Evolutionary conservation across 176 grass and related monocot genomes (phyloP).

Genomic region (Triticum monococcum): DNA sequence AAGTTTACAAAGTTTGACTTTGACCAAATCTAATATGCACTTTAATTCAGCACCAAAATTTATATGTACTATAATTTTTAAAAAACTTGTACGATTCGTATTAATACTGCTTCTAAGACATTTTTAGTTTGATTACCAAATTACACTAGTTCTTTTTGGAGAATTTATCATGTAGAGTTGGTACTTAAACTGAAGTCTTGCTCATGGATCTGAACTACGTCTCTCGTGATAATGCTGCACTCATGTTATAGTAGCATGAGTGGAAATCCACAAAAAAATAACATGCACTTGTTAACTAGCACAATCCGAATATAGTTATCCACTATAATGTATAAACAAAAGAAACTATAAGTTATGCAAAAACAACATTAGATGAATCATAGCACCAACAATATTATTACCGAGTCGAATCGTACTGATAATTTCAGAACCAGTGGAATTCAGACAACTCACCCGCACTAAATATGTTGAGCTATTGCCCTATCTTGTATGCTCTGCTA

Average conservation of each 20-base stretch:
- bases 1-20: no score
- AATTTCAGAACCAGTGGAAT: not conserved
- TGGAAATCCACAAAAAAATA: not conserved
- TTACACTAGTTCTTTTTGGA: no score
- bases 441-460: not conserved
- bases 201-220: not conserved
- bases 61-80: no score
- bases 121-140: no score
- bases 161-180: no score
- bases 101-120: not conserved
- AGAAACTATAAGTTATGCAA: not conserved
- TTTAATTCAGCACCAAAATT: no score
- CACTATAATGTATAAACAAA: not conserved
- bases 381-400: not conserved
- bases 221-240: not conserved
- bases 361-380: not conserved
- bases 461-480: not conserved
- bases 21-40: no score
- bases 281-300: not conserved
- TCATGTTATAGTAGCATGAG: not conserved
- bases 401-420: not conserved
- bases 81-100: not conserved
- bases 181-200: no score
- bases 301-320: not conserved
- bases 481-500: not conserved